These are phyloP conservation scores for Mycena vitilis DNA, from an alignment of 768 basidiomycete species.

Conservation along the genomic window DNA sequence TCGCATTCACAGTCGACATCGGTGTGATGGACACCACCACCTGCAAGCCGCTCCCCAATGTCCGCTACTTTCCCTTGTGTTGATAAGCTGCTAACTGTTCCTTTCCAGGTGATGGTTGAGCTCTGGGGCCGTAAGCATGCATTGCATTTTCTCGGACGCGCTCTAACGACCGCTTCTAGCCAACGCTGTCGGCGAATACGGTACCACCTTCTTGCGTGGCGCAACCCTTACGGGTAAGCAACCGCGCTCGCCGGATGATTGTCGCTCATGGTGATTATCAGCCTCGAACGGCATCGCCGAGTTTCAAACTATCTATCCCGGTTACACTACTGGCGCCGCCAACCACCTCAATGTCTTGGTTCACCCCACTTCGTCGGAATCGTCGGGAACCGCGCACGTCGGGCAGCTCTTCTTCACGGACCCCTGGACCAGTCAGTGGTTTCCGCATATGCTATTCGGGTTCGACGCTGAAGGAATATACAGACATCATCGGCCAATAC, in stretches of 20 bases:
- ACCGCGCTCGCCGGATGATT: background rate
- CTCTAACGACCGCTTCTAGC: conserved; percentile 36
- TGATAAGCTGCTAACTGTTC: background rate
- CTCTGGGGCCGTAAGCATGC: conserved; percentile 45
- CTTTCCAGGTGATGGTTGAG: conserved; percentile 49
- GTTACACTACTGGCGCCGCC: conserved; percentile 48
- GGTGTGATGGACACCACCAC: conserved; percentile 53
- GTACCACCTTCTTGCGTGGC: conserved; percentile 48
- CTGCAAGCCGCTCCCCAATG: conserved; percentile 51
- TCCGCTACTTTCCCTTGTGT: background rate
- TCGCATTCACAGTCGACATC: conserved; percentile 51
- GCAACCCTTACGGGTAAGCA: conserved; percentile 32
- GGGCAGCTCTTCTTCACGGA: conserved; percentile 57
- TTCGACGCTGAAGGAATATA: background rate
- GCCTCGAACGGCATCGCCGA: conserved; percentile 52
- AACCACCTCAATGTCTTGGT: conserved; percentile 53
- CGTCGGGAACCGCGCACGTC: conserved; percentile 44
- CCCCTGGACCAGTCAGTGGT: conserved; percentile 41
- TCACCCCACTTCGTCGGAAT: conserved; percentile 41
- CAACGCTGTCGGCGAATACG: conserved; percentile 50
- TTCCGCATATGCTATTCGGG: background rate
- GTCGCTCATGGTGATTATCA: conserved; percentile 24
- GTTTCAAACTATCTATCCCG: conserved; percentile 52
- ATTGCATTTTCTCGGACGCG: background rate
- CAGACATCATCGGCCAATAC: conserved; percentile 41